These are phyloP conservation scores for Arbutus unedo DNA, from an alignment of 148 eudicot genomes.

Conservation along the genomic window DNA sequence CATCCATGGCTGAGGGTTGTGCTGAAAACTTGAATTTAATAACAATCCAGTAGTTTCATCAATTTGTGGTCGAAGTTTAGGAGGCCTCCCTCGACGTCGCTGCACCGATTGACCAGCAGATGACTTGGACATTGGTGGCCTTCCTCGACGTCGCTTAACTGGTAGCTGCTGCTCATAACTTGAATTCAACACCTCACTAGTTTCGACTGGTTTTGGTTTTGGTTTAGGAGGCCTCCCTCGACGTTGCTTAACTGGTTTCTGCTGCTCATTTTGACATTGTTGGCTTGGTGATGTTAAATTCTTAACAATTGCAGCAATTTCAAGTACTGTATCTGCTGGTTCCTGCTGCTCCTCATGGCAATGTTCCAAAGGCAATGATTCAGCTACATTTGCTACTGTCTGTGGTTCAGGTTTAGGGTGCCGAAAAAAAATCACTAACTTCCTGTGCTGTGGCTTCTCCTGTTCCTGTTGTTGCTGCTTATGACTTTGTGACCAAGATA, in stretches of 20 bases:
- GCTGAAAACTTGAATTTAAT: background rate
- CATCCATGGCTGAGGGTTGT: background rate
- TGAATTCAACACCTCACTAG: background rate
- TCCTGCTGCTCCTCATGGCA: background rate
- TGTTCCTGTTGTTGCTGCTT: slow-evolving; percentile 4
- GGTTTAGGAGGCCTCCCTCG: slow-evolving; percentile 12
- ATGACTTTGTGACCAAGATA: background rate
- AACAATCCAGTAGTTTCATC: background rate
- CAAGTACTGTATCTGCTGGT: background rate
- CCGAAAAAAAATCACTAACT: background rate
- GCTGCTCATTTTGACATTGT: slow-evolving; percentile 4
- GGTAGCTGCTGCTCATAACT: no score
- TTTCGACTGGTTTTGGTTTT: background rate
- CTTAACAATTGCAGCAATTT: background rate
- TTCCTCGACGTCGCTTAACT: background rate
- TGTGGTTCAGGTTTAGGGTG: background rate
- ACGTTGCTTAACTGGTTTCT: background rate
- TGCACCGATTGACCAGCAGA: background rate
- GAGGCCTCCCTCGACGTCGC: background rate
- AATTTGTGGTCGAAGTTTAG: background rate
- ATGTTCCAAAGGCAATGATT: slow-evolving; percentile 13
- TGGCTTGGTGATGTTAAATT: background rate
- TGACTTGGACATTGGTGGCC: slow-evolving; percentile 11
- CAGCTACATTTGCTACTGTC: background rate
- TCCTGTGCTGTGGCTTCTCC: slow-evolving; percentile 3